Evolutionary conservation across 2,329 filamentous ascomycete genomes (phyloP), one percentile per base, ranked within the genome.

Genomic region (Pseudophaeomoniella oleicola): DNA sequence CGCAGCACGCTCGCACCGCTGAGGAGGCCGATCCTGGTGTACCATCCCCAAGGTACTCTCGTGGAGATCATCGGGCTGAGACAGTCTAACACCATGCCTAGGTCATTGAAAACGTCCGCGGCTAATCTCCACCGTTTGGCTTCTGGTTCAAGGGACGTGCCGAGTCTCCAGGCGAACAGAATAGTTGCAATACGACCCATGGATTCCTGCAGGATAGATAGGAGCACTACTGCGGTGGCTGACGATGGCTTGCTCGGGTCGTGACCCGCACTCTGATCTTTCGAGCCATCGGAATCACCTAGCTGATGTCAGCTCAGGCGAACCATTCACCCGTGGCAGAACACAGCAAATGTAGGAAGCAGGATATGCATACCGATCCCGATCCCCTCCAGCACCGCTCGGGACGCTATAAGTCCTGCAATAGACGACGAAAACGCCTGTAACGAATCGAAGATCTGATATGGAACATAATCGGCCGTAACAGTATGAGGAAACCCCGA

Each of bases 401-500:
- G 70, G 39, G 79, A 88, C 32, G 86, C 81, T 13, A 94, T 66
- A 11, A 94, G 67, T 2, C 77, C 74, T 4, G 80, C 81, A 50
- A 90, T 87, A 35, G 81, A 83, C 31, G 79, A 85, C 37, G 81
- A 83, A 57, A 90, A 88, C 17, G 83, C 83, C 58, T 90, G 83
- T 2, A 88, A 67, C 0, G 82, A 87, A 59, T 90, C 83, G 43
- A 47, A 50, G 38, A 50, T 30, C 35, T 50, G 47, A 39, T 50
- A 50, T 3, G 46, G 37, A 10, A 43, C 48, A 57, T 94, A 94
- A 57, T 94, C 86, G 11, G 73, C 64, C 1, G 81, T 88, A 18
- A 94, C 87, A 34, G 79, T 90, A 46, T 86, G 73, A 1, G 86
- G 87, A 56, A 80, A 94, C n/a, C 86, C 86, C 2, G 81, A 77